Base-by-base conservation (phyloP, 73 alveolate species). In the Paramecium pentaurelia region DNA sequence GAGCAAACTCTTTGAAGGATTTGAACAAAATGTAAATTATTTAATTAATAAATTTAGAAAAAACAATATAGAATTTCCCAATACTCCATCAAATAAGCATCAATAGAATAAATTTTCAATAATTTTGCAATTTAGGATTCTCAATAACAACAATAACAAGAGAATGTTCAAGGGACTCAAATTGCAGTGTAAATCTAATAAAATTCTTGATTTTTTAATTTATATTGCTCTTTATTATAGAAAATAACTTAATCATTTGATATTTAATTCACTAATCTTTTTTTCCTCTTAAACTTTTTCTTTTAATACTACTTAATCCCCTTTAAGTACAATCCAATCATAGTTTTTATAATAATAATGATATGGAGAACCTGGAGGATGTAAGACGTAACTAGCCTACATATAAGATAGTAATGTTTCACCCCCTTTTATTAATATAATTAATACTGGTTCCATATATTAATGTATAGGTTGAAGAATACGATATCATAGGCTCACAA, bases 101-200 rank as follows among this genome's bases (percentile, higher is more conserved):
- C 96, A 9, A 40, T 93, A 14, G 96, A 93, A 83, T 54, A 93
- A 58, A 93, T 93, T 28, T 93, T 93, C 58, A 93, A 93, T 40
- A 42, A 89, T 37, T 92, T 93, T 92, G 95, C 96, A 10, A 37
- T 93, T 3, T 73, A 92, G 92, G 84, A 64, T 64, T 54, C 70
- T 8, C 49, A 64, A 32, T 12, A 32, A 28, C 6, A 64, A 3
- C 6, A 64, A 28, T 0, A 28, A 4, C 25, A 64, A 1, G 84
- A 22, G 12, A 20, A 28, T 54, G 70, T 54, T 6, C 14, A 54
- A 54, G 70, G 70, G 4, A 8, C 6, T n/a, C 25, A 54, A 54
- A 54, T 54, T 54, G 70, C 70, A 54, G 70, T 54, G 3, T 54
- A 54, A 18, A 54, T 54, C 25, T 54, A 54, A 54, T n/a, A n/a